phyloP scores from a whole-genome alignment of 2,329 filamentous ascomycete genomes.

The Aspergillus alliaceus region DNA sequence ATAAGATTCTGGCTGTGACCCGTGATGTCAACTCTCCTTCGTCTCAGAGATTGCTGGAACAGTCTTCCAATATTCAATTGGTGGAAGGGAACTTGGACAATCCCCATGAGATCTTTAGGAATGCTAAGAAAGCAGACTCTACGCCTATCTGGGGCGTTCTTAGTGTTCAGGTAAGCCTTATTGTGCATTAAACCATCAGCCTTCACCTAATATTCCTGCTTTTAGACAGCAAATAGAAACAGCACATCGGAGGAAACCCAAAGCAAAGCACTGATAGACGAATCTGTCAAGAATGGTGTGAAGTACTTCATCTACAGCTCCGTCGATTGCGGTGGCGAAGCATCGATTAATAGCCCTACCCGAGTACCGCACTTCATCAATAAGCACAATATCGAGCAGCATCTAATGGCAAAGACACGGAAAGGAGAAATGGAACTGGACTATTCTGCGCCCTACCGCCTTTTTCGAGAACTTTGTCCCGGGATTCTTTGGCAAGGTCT shows the following conservation, averaged over 20 bases:
- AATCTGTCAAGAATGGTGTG: constrained; percentile 55
- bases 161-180: constrained; percentile 55
- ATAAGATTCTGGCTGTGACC: constrained; percentile 61
- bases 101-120: constrained; percentile 50
- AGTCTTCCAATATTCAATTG: constrained; percentile 52
- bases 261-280: constrained; percentile 60
- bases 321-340: constrained; percentile 63
- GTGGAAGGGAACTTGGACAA: constrained; percentile 61
- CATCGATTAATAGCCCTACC: constrained; percentile 53
- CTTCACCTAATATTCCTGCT: too few species aligned
- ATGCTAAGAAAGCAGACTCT: constrained; percentile 38
- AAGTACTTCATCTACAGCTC: constrained; percentile 64
- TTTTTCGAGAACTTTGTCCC: constrained; percentile 61
- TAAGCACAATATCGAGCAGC: constrained; percentile 63
- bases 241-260: constrained; percentile 55
- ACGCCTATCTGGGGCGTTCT: constrained; percentile 60
- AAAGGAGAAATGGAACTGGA: too few species aligned
- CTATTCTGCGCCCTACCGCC: constrained; percentile 60
- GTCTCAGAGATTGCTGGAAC: constrained; percentile 50
- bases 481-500: constrained; percentile 50
- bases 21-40: constrained; percentile 54
- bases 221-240: too few species aligned
- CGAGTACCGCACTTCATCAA: constrained; percentile 61
- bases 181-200: too few species aligned
- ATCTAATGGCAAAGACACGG: too few species aligned